A percentile compares a stretch with the other conserved stretches of the same genome.
Conservation (phyloP, 352 stramenopile genomes). For the Stramenopiles sp. region DNA sequence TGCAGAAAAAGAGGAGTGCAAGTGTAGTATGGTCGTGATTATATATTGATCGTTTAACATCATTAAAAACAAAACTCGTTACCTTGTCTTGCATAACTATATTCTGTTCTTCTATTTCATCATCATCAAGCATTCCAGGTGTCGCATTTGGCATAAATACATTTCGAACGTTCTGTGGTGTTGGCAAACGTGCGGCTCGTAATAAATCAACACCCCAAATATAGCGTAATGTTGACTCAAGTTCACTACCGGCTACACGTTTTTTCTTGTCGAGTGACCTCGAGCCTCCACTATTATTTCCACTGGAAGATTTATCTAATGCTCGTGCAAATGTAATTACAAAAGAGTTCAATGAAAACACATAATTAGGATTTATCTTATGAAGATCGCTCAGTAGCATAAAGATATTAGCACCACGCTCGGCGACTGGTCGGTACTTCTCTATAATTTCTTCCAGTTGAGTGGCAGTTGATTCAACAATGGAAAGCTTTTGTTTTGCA, state of each 20-base stretch:
- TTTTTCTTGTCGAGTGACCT: background rate
- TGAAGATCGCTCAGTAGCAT: slow-evolving; percentile 74
- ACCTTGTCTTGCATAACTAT: too few relatives aligned
- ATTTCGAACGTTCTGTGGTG: too few relatives aligned
- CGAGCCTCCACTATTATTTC: background rate
- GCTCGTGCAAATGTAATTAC: slow-evolving; percentile 68
- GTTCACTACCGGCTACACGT: background rate
- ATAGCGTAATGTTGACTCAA: too few relatives aligned
- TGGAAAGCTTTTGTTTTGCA: slow-evolving; percentile 64
- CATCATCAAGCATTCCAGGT: too few relatives aligned
- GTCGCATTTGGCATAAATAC: too few relatives aligned
- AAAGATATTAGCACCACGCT: slow-evolving; percentile 78
- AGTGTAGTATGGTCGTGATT: slow-evolving; percentile 20
- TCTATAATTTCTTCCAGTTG: slow-evolving; percentile 71
- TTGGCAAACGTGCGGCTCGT: too few relatives aligned
- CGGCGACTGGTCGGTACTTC: slow-evolving; percentile 55
- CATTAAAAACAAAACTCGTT: slow-evolving; percentile 74
- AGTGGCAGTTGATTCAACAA: slow-evolving; percentile 59
- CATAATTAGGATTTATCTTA: slow-evolving; percentile 84
- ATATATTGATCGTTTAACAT: slow-evolving; percentile 27
- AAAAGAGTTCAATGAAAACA: slow-evolving; percentile 65
- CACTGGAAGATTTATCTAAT: slow-evolving; percentile 44
- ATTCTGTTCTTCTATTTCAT: too few relatives aligned
- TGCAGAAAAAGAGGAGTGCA: slow-evolving; percentile 60
- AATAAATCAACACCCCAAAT: too few relatives aligned